Conservation (phyloP, 202 grass and related monocot species). For the Carex sylvatica region DNA sequence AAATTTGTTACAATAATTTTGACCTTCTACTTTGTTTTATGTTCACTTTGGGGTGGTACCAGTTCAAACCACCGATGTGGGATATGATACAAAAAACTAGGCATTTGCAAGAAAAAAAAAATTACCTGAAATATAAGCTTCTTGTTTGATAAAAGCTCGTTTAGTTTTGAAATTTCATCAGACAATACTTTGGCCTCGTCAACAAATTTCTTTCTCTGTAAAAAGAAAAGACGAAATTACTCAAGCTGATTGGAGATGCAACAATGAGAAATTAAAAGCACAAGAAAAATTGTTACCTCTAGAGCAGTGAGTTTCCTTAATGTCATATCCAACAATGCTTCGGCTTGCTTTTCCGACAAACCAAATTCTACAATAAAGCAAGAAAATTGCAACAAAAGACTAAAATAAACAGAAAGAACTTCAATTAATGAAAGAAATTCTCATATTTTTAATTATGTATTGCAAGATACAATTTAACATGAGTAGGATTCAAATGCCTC, state of each 20-base stretch:
- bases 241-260: not conserved
- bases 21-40: not conserved
- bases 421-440: not conserved
- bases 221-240: conserved; percentile 30
- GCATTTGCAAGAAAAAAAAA: not conserved
- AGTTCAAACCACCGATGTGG: not conserved
- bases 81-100: not conserved
- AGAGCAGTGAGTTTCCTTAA: conserved; percentile 90
- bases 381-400: conserved; percentile 12
- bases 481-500: too few relatives aligned
- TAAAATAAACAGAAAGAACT: not conserved
- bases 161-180: conserved; percentile 70
- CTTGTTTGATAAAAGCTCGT: conserved; percentile 92
- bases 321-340: conserved; percentile 88
- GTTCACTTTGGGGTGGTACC: not conserved
- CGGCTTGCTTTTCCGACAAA: conserved; percentile 87
- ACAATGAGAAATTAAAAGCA: conserved; percentile 13
- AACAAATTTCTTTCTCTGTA: conserved; percentile 88
- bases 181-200: conserved; percentile 73
- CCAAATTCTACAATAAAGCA: conserved; percentile 53
- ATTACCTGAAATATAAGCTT: conserved; percentile 84
- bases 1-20: conserved; percentile 5
- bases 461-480: not conserved
- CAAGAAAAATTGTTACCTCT: conserved; percentile 48
- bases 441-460: not conserved